These are phyloP conservation scores for Saturnispora hagleri DNA, from an alignment of 805 yeast species.

Conservation along the genomic window DNA sequence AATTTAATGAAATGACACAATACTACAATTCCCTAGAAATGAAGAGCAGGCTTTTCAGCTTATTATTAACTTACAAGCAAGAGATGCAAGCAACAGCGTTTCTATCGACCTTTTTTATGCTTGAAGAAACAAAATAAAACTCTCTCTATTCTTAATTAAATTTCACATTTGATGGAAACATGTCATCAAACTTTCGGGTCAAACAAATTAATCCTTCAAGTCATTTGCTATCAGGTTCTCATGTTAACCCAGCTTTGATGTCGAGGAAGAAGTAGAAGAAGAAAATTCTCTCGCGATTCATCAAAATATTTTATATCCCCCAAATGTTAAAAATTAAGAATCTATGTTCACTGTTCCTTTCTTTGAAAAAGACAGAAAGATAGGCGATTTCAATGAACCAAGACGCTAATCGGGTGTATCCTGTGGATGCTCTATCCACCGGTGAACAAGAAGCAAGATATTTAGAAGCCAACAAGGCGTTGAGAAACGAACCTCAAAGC, in stretches of 20 bases:
- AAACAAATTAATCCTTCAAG: no score
- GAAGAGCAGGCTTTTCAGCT: no score
- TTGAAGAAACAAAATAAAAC: no score
- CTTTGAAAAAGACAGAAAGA: neutral
- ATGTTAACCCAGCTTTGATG: neutral
- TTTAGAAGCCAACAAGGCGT: constrained; percentile 23
- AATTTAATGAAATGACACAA: no score
- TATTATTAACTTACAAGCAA: no score
- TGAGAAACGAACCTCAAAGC: constrained; percentile 25
- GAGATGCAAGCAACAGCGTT: no score
- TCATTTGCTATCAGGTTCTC: neutral
- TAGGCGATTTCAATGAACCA: neutral
- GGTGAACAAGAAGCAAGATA: constrained; percentile 28
- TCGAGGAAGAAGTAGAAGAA: neutral
- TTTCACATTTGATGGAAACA: no score
- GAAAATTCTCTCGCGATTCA: neutral
- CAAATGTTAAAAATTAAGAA: neutral
- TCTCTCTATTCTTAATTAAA: no score
- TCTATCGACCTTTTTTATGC: no score
- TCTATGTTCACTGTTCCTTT: neutral
- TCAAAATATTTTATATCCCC: neutral
- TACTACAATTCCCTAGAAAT: no score
- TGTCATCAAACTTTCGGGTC: no score
- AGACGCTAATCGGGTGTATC: constrained; percentile 18
- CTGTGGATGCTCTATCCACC: constrained; percentile 26